Evolutionary conservation across 495 filamentous ascomycete genomes (phyloP), one percentile per base, ranked within the genome.

Genomic region (Xylaria venustula): DNA sequence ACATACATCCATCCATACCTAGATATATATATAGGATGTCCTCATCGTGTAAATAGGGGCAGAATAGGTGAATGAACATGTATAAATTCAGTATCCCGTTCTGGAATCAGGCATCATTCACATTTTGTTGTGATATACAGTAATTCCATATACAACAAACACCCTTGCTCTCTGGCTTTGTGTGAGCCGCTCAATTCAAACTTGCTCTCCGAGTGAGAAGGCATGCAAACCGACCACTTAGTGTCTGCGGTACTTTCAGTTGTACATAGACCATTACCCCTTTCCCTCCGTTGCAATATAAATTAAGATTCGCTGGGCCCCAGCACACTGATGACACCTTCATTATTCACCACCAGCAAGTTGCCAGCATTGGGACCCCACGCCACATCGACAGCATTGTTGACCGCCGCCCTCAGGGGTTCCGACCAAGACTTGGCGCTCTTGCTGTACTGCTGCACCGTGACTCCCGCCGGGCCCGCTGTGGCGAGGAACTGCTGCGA

Each of bases 401-500:
- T 83, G 20, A 90, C 81, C 15, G 90, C 91, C 65, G 80, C 88
- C 57, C 88, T 82, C 41, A 98, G 75, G 3, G 90, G 87, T 79
- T 98, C 92, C 14, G 89, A 88, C 95, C 95, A 98, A 25, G 80
- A 79, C 80, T 96, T 98, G 30, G 83, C 77, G 15, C 81, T 72
- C 79, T 97, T 98, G 40, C 81, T 78, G 72, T 94, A 98, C 64
- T 93, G 87, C 70, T 93, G 91, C 54, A 98, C 90, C 28, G 88
- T 89, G 47, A 97, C 77, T 7, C 92, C 91, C 45, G 87, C 85
- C 1, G 89, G 83, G 0, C 95, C 95, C 15, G 84, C 90, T 19
- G 89, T 87, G 17, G 93, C 88, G 17, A 98, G 81, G 75, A 89
- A 98, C 72, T 98, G 94, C 22, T 93, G 94, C 19, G 90, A 94